These are phyloP conservation scores for Pleomassaria siparia DNA, from an alignment of 2,329 filamentous ascomycete species.

Conservation along the genomic window DNA sequence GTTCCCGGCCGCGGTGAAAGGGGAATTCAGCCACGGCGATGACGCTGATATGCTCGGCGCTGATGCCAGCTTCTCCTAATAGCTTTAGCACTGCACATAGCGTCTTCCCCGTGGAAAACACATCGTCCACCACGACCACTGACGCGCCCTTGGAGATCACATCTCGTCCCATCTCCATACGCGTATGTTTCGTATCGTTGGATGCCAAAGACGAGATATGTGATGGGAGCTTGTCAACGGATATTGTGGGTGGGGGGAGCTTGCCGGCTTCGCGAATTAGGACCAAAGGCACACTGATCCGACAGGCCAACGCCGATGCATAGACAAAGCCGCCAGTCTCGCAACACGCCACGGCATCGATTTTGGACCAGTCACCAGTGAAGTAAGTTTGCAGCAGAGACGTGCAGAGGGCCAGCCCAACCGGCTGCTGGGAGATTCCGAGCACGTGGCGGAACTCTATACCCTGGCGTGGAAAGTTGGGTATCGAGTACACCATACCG, in stretches of 20 bases:
- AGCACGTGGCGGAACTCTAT: slow-evolving; percentile 63
- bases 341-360: slow-evolving; percentile 54
- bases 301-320: slow-evolving; percentile 53
- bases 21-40: slow-evolving; percentile 62
- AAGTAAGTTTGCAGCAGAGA: slow-evolving; percentile 54
- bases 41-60: slow-evolving; percentile 47
- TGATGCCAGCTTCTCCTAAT: slow-evolving; percentile 50
- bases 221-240: slow-evolving; percentile 51
- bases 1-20: slow-evolving; percentile 53
- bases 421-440: slow-evolving; percentile 54
- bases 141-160: slow-evolving; percentile 43
- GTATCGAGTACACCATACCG: slow-evolving; percentile 53
- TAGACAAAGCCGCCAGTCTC: slow-evolving; percentile 61
- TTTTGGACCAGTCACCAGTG: slow-evolving; percentile 48
- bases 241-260: slow-evolving; percentile 59
- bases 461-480: slow-evolving; percentile 54
- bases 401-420: slow-evolving; percentile 55
- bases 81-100: slow-evolving; percentile 57
- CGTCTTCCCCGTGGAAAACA: slow-evolving; percentile 59
- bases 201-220: slow-evolving; percentile 55
- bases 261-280: slow-evolving; percentile 60
- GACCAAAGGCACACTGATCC: slow-evolving; percentile 47
- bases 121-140: slow-evolving; percentile 63
- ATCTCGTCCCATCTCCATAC: slow-evolving; percentile 55
- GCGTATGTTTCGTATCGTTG: slow-evolving; percentile 27